Evolutionary conservation across 2,329 filamentous ascomycete species (phyloP).

Genomic region (Stagonosporopsis cucurbitacearum): DNA sequence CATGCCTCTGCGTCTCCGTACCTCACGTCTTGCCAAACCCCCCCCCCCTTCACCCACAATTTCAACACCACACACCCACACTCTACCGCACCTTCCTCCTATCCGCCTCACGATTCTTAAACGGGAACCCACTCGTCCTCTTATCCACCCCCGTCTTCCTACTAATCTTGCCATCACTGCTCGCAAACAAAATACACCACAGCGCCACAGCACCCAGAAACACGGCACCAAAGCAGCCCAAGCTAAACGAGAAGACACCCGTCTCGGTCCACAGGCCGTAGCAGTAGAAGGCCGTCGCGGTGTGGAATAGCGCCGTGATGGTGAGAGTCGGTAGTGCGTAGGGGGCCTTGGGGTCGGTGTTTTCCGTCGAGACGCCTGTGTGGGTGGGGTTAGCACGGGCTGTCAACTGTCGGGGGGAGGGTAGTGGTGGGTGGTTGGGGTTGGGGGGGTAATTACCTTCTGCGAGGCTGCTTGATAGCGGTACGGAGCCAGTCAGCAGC

Average conservation of each 20-base stretch:
- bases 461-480: constrained; percentile 61
- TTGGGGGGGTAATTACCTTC: constrained; percentile 31
- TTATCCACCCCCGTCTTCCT: constrained; percentile 71
- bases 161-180: constrained; percentile 63
- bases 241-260: constrained; percentile 63
- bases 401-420: no score
- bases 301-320: constrained; percentile 72
- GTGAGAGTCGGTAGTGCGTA: constrained; percentile 69
- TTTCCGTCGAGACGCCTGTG: constrained; percentile 45
- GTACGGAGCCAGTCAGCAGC: constrained; percentile 73
- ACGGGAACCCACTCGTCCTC: constrained; percentile 70
- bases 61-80: no score
- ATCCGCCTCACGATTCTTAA: constrained; percentile 64
- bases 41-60: not conserved
- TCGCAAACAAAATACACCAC: constrained; percentile 69
- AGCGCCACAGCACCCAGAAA: constrained; percentile 67
- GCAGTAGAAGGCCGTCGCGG: constrained; percentile 59
- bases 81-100: constrained; percentile 54
- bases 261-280: constrained; percentile 70
- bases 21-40: no score
- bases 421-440: no score
- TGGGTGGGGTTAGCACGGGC: not conserved
- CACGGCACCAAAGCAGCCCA: constrained; percentile 66
- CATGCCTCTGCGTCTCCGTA: not conserved
- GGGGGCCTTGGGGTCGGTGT: constrained; percentile 47